Evolutionary conservation across 2,329 filamentous ascomycete genomes (phyloP), one percentile per base, ranked within the genome.

Genomic region (Exophiala mesophila): DNA sequence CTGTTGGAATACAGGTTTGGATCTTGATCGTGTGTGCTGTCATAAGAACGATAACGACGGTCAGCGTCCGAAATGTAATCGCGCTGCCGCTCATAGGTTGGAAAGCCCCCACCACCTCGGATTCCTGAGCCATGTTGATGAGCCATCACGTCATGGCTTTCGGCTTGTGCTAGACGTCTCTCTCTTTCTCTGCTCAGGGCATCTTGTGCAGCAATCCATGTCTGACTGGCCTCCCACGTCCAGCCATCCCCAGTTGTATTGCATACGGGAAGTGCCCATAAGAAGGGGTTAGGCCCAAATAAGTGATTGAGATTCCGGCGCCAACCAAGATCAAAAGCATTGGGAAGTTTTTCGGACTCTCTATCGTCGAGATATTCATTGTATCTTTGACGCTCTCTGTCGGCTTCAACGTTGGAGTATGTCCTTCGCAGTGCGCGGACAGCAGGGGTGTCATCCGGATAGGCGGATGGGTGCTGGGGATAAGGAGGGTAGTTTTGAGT

Each of bases 191-290:
- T 40, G 13, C 36, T 43, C 19, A 42, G 37, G 33, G 67, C 61
- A 29, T 59, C 60, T 19, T 65, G 61, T 36, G 82, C 84, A 24
- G 82, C 79, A 2, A 85, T 50, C 85, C 92, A 98, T 53, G 78
- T 79, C 1, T 78, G 74, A 58, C 81, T 94, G 1, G 89, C 77
- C 57, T 96, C 88, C 92, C 92, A 98, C 32, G 73, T 75, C 90
- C 90, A 98, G 16, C 92, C 92, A 62, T 98, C 87, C 23, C 90
- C 90, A 0, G 80, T 85, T 2, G 88, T 94, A 58, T 85, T 97
- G 63, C 77, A 80, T 33, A 97, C 69, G 0, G 92, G 92, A 1
- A 97, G 48, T 19, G 73, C 67, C 90, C 92, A 97, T 6, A 92
- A 70, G 18, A 77, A 64, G 1, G 80, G 81, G 1, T 70, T 77